Base-by-base conservation (phyloP, 768 basidiomycete genomes). In the Kondoa malvinella region DNA sequence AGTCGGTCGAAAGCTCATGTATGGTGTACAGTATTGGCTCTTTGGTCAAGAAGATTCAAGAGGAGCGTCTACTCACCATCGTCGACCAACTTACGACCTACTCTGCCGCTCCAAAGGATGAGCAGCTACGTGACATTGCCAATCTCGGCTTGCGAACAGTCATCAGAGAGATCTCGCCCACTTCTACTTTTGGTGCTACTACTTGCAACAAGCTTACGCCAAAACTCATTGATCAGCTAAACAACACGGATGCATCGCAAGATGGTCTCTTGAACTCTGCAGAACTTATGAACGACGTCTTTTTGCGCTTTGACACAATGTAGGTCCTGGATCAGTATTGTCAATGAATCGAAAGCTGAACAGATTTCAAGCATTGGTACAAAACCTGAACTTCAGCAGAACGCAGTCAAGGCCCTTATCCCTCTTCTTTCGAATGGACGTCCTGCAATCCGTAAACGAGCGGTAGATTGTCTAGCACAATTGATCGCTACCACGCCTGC, bases 91-190 rank as follows among this genome's bases (percentile, higher is more conserved):
- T 99, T 63, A 88, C 94, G 71, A 84, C 86, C 64, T 88, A 88
- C 73, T 89, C 89, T 0, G 83, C 63, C 16, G 62, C 84, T 25
- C 86, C 87, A 27, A 85, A 87, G 75, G 91, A 96, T 66, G 92
- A 96, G 73, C 92, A 95, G 72, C 79, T 94, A 65, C 81, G 95
- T 68, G 92, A 97, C 79, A 92, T 99, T 66, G 90, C 92, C 8
- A 87, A 87, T 57, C 83, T 96, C 66, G 94, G 91, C 2, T 80
- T 99, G 67, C 97, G 96, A 79, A 94, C 91, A 1, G 92, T 97
- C 72, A 91, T 92, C 2, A 83, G 86, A 21, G 92, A 96, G 77
- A 81, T 97, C 63, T 88, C 89, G 8, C 83, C 84, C 3, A 87
- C 88, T 71, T 86, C 87, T 65, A 86, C 84, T 74, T 85, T 92